Evolutionary conservation across 2,329 filamentous ascomycete species (phyloP), one percentile per base, ranked within the genome.

Genomic region (Talaromyces sp.): DNA sequence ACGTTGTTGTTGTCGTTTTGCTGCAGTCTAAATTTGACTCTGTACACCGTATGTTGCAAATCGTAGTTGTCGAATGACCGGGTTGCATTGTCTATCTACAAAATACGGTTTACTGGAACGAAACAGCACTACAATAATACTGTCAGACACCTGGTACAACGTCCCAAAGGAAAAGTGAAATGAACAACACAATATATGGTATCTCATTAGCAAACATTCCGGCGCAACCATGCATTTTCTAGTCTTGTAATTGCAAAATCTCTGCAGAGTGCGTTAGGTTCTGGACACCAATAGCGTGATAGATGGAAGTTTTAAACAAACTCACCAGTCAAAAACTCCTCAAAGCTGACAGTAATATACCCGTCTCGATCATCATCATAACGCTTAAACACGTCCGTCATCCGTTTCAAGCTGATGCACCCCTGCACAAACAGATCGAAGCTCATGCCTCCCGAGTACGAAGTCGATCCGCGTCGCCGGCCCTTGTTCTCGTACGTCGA

Each of bases 351-450:
- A 4, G 89, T 93, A 68, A 93, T 91, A 75, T 93, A 98, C 1
- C 95, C 95, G 77, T 98, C 95, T 50, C 95, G 86, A 76, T 99
- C 95, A 70, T 96, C 91, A 69, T 99, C 95, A 75, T 98, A 99
- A 78, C 93, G 94, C 83, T 99, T 99, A 76, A 99, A 99, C 31
- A 96, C 92, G 76, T 99, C 95, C 63, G 95, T 99, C 94, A 99
- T 98, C 69, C 95, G 86, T 85, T 98, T 97, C 70, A 99, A 82
- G 69, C 88, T 92, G 73, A 99, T 98, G 76, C 95, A 98, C 58
- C 92, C 92, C 82, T 99, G 95, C 64, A 99, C 95, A 72, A 99
- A 99, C 57, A 99, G 78, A 79, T 99, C 95, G 72, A 99, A 99
- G 78, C 89, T 91, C 85, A 92, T 91, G 59, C 72, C 69, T 33